Conservation (phyloP, 75 land plant species). For the Picea glauca region DNA sequence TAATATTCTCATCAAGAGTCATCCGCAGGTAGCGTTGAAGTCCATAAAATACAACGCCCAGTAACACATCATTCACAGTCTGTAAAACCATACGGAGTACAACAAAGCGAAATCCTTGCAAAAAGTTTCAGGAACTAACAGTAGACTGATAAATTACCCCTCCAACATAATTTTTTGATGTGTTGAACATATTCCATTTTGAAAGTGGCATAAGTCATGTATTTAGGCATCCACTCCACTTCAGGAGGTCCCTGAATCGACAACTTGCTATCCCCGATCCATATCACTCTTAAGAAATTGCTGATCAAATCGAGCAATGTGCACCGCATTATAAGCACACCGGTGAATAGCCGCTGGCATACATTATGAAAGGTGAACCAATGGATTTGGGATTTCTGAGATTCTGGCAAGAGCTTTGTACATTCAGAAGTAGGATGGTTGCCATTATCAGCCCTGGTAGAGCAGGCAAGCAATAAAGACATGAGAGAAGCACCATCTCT, state of each 20-base stretch:
- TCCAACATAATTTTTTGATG: background rate
- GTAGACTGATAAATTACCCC: background rate
- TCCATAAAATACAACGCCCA: background rate
- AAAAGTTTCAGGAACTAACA: background rate
- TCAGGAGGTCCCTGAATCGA: slow-evolving; percentile 48
- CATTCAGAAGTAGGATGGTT: slow-evolving; percentile 25
- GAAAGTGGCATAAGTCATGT: background rate
- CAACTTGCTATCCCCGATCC: slow-evolving; percentile 52
- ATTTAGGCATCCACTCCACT: slow-evolving; percentile 2
- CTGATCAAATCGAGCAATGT: slow-evolving; percentile 25
- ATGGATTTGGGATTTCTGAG: background rate
- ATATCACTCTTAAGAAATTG: slow-evolving; percentile 25
- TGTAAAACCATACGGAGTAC: background rate
- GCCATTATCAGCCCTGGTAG: background rate
- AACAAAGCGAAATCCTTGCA: background rate
- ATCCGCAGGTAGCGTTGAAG: background rate
- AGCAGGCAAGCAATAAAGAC: background rate
- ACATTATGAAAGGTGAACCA: too few relatives aligned
- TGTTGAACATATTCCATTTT: background rate
- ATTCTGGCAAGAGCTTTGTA: background rate
- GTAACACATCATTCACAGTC: background rate
- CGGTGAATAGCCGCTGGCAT: too few relatives aligned
- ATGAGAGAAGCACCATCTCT: slow-evolving; percentile 2
- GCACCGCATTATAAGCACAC: slow-evolving; percentile 32
- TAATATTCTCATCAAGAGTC: background rate